Conservation (phyloP, 257 asterid genomes). For the Solanum microdontum region DNA sequence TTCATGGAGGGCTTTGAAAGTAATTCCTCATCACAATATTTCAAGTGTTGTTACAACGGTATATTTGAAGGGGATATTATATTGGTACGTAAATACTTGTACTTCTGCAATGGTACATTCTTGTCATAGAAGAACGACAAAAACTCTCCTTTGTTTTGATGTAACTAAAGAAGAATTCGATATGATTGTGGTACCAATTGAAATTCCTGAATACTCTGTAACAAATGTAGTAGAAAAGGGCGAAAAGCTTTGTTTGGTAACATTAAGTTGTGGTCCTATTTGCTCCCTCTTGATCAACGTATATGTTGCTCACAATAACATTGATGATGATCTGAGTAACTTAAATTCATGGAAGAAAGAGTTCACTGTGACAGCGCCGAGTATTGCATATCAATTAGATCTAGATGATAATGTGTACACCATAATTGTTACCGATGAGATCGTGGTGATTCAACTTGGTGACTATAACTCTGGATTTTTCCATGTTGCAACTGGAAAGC, state of each 20-base stretch:
- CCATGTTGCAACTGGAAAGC: neutral
- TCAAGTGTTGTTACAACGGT: fast-evolving
- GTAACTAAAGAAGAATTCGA: neutral
- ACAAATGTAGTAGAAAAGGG: neutral
- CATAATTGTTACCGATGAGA: neutral
- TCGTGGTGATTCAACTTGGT: neutral
- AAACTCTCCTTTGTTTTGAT: neutral
- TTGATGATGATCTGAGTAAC: neutral
- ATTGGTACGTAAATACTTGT: neutral
- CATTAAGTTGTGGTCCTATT: neutral
- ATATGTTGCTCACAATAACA: neutral
- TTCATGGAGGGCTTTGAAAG: neutral
- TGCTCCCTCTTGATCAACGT: neutral
- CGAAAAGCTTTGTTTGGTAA: neutral
- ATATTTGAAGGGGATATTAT: neutral
- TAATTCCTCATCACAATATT: neutral
- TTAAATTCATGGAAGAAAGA: neutral
- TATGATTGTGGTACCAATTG: neutral
- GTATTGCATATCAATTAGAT: neutral
- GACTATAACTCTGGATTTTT: neutral
- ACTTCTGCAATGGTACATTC: neutral
- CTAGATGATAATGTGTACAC: neutral
- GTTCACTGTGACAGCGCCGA: neutral
- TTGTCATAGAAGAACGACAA: neutral
- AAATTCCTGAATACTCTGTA: neutral